These are phyloP conservation scores for Cladosporium sp. DNA, from an alignment of 2,329 filamentous ascomycete species.

Conservation along the genomic window DNA sequence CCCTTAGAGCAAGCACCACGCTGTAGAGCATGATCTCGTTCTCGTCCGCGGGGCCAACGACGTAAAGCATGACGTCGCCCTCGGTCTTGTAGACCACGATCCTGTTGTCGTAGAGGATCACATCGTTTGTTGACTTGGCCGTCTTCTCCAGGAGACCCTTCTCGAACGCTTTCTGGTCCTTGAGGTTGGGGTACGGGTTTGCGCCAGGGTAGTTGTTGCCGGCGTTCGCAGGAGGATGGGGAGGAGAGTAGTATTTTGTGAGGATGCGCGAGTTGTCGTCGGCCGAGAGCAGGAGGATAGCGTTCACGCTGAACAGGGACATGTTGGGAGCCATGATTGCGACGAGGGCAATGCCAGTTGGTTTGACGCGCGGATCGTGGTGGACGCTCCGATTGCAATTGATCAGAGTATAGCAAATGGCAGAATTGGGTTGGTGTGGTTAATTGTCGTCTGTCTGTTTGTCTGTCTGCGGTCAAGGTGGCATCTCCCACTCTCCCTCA, in stretches of 20 bases:
- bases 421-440: background rate
- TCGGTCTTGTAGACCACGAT: conserved; percentile 98
- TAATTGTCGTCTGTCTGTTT: background rate
- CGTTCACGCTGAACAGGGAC: conserved; percentile 52
- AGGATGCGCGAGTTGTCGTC: conserved; percentile 91
- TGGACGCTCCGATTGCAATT: background rate
- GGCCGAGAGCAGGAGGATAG: conserved; percentile 53
- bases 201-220: conserved; percentile 58
- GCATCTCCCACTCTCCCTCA: background rate
- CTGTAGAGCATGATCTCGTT: conserved; percentile 96
- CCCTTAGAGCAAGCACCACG: conserved; percentile 83
- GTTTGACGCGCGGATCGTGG: background rate
- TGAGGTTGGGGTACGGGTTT: conserved; percentile 81
- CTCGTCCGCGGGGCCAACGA: conserved; percentile 86
- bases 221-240: conserved; percentile 60
- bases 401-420: background rate
- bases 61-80: conserved; percentile 93
- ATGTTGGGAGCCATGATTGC: conserved; percentile 48
- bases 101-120: conserved; percentile 95
- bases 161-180: conserved; percentile 94
- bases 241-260: conserved; percentile 83
- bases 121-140: conserved; percentile 89
- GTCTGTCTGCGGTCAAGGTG: background rate
- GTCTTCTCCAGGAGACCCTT: conserved; percentile 96
- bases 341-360: background rate